phyloP scores from a whole-genome alignment of 306 rosid genomes.

The Prunus mume region DNA sequence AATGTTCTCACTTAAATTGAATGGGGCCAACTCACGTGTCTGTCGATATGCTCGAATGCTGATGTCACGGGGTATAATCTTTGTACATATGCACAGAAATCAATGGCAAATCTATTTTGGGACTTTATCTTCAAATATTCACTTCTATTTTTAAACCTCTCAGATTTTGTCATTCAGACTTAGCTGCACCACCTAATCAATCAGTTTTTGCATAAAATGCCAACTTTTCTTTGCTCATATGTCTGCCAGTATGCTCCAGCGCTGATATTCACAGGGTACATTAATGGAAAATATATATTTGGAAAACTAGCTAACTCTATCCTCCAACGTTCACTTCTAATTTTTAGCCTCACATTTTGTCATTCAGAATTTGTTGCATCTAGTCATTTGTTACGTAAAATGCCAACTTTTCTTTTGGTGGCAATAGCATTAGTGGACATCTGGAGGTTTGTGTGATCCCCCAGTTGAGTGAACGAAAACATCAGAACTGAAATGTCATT shows the following conservation, averaged over 20 bases:
- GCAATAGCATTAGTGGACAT: neutral
- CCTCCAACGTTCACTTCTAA: no score
- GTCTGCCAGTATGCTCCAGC: neutral
- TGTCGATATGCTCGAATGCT: neutral
- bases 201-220: neutral
- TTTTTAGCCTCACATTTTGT: neutral
- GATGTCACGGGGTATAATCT: neutral
- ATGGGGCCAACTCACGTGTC: conserved; percentile 1
- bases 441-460: neutral
- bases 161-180: neutral
- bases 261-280: neutral
- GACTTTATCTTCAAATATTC: neutral
- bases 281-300: neutral
- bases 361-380: no score
- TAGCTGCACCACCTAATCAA: neutral
- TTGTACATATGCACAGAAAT: neutral
- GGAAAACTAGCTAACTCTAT: neutral
- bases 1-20: neutral
- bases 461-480: neutral
- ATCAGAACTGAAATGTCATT: neutral
- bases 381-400: neutral
- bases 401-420: neutral
- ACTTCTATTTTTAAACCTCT: neutral
- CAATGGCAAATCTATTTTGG: neutral
- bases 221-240: neutral